Conservation (phyloP, 306 rosid genomes). For the Fagus sylvatica region DNA sequence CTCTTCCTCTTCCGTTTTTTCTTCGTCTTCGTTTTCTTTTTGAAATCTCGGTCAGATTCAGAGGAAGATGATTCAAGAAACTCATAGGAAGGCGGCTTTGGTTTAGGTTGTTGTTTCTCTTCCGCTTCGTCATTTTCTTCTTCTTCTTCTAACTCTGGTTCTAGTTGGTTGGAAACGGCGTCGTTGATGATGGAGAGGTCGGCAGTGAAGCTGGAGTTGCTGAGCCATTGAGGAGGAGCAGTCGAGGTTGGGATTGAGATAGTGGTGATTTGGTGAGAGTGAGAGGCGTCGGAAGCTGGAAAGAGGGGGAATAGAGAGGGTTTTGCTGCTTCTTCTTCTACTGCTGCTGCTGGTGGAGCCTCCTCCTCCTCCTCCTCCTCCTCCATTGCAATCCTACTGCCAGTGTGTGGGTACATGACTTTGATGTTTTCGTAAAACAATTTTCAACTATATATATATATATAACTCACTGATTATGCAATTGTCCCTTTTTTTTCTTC, state of each 20-base stretch:
- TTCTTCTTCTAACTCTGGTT: constrained; percentile 19
- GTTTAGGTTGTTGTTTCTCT: constrained; percentile 10
- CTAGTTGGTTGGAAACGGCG: constrained; percentile 28
- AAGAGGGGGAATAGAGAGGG: constrained; percentile 59
- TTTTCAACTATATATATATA: too few relatives aligned
- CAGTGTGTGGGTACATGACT: neutral
- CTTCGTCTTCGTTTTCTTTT: constrained; percentile 25
- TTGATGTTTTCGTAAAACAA: neutral
- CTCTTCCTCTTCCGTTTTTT: constrained; percentile 52
- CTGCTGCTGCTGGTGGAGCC: neutral
- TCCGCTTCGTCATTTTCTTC: constrained; percentile 21
- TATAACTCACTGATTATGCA: too few relatives aligned
- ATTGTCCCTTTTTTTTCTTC: too few relatives aligned
- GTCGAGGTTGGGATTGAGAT: neutral
- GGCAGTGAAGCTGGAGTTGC: constrained; percentile 82
- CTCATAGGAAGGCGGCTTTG: constrained; percentile 42
- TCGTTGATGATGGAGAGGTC: constrained; percentile 53
- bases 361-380: constrained; percentile 27
- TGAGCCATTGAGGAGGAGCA: constrained; percentile 59
- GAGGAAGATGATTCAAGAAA: constrained; percentile 62
- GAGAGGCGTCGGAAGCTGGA: constrained; percentile 34
- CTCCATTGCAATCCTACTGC: constrained; percentile 39
- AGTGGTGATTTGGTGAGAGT: neutral
- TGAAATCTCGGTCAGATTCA: constrained; percentile 44
- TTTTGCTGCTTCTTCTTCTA: constrained; percentile 24